These are phyloP conservation scores for Blumeria hordei DNA, from an alignment of 2,329 filamentous ascomycete species.

Conservation along the genomic window DNA sequence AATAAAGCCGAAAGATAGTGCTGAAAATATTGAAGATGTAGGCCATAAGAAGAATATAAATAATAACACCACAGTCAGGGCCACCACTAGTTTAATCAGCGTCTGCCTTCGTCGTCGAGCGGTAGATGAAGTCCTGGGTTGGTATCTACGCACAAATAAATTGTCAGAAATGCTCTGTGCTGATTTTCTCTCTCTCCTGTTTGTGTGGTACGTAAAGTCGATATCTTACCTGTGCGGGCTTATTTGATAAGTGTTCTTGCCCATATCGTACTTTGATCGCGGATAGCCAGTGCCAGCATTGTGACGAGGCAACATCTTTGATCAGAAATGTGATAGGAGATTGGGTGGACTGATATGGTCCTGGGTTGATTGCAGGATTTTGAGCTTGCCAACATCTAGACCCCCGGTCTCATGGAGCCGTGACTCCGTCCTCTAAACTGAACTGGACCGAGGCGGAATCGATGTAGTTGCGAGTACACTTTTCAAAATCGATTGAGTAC, in stretches of 20 bases:
- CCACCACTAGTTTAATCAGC: constrained; percentile 42
- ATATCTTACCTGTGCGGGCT: constrained; percentile 52
- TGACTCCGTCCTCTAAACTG: constrained; percentile 6
- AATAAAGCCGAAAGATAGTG: constrained; percentile 45
- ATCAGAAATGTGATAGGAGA: constrained; percentile 7
- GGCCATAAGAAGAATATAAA: constrained; percentile 59
- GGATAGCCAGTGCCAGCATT: constrained; percentile 58
- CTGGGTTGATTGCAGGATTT: constrained; percentile 6
- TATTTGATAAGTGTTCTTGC: constrained; percentile 53
- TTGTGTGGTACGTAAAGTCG: constrained; percentile 4
- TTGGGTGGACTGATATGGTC: background rate
- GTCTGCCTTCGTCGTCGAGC: constrained; percentile 49
- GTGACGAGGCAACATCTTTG: constrained; percentile 69
- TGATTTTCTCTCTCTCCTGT: constrained; percentile 1
- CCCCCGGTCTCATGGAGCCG: constrained; percentile 7
- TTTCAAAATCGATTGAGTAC: background rate
- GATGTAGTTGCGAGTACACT: background rate
- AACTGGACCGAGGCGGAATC: constrained; percentile 1
- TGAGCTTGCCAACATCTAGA: constrained; percentile 4
- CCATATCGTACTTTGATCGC: constrained; percentile 23
- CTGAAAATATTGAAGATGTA: constrained; percentile 33
- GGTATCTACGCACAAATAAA: constrained; percentile 36
- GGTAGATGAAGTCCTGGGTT: constrained; percentile 52
- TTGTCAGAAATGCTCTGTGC: constrained; percentile 2
- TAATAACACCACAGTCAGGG: constrained; percentile 31